Base-by-base conservation (phyloP, 2,329 filamentous ascomycete species). In the Penicillium verrucosum region DNA sequence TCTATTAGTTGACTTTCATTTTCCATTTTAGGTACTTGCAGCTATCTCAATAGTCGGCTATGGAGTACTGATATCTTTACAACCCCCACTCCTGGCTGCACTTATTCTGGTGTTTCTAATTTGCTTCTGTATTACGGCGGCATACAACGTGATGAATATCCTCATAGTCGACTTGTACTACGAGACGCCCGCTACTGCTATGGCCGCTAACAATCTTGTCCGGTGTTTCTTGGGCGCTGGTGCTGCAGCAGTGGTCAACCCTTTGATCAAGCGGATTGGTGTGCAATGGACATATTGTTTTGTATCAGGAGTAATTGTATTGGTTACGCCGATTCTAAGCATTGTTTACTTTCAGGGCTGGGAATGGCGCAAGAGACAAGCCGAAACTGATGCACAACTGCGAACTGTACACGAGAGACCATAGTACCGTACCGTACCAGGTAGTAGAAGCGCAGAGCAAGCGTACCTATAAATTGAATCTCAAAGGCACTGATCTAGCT, bases 141-240 rank as follows among this genome's bases (percentile, higher is more conserved):
- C 71, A 2, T 79, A 74, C 53, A 76, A 79, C 49, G 68, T 73
- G 18, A 68, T 76, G 29, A 80, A 77, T 49, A 75, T 79, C 0
- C 63, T 83, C 16, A 71, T 80, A 38, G 70, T 80, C 0, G 77
- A 79, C 58, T 63, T 78, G 44, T 72, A 77, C 60, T 63, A 67
- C 65, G 40, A 56, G 2, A 68, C 61, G 0, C 67, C 72, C 0
- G 71, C 70, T 4, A 68, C 68, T 0, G 72, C 66, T 0, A 73
- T 69, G 63, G 70, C 72, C 14, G 68, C 72, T 6, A 69, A 67
- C 37, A 74, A 73, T 54, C 62, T 74, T 8, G 66, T 71, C 1
- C 64, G 72, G 0, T 73, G 70, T 36, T 66, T 67, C 49, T 21
- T 74, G 8, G 71, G 69, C 0, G 72, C 72, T 2, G 69, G 60